phyloP scores from a whole-genome alignment of 2,329 filamentous ascomycete species.

The Penicillium sp. region DNA sequence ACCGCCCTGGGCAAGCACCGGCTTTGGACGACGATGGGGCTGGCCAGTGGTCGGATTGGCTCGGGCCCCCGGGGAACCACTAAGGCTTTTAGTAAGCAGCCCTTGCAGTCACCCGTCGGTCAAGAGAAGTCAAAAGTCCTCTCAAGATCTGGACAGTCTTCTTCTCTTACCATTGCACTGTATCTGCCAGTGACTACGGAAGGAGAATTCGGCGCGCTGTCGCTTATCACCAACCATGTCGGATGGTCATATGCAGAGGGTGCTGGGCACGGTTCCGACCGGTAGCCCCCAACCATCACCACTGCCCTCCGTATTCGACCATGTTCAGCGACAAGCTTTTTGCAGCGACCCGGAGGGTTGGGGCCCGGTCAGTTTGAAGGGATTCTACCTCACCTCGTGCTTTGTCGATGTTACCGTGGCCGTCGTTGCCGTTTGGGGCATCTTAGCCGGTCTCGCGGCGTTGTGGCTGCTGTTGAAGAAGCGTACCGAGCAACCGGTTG shows the following conservation, averaged over 20 bases:
- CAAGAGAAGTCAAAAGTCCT: conserved; percentile 7
- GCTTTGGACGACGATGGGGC: no score
- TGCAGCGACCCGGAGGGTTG: conserved; percentile 90
- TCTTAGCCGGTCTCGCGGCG: conserved; percentile 69
- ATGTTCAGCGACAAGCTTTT: conserved; percentile 55
- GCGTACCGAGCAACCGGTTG: conserved; percentile 59
- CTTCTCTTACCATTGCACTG: conserved; percentile 11
- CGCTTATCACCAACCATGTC: conserved; percentile 25
- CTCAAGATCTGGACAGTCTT: conserved; percentile 10
- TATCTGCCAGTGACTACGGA: conserved; percentile 14
- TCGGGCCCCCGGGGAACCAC: not conserved
- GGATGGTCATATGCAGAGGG: conserved; percentile 30
- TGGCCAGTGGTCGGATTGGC: no score
- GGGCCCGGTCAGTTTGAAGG: conserved; percentile 80
- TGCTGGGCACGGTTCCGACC: conserved; percentile 27
- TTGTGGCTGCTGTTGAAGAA: conserved; percentile 72
- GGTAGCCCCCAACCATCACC: conserved; percentile 24
- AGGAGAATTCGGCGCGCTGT: conserved; percentile 21
- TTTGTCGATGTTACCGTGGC: conserved; percentile 91
- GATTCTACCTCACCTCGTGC: conserved; percentile 95
- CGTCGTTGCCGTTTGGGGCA: conserved; percentile 68
- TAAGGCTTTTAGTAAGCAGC: conserved; percentile 21
- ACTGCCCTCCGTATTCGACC: conserved; percentile 22
- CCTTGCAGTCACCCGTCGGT: not conserved
- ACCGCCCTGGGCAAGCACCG: not conserved